Evolutionary conservation across 805 yeast species (phyloP).

Genomic region (Candida golubevii): DNA sequence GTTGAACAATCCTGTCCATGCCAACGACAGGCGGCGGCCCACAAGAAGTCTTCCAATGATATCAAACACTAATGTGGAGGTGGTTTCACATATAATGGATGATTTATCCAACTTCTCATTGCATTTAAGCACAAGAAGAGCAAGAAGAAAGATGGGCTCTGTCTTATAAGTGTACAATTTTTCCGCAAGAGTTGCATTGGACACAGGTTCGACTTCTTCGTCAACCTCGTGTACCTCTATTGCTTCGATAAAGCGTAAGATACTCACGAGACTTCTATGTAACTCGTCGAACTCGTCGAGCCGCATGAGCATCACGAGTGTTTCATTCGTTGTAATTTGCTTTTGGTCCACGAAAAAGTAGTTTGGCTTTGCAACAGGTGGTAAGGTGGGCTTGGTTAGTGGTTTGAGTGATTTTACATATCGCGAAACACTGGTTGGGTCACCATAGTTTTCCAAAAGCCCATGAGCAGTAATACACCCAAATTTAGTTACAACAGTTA

Average conservation of each 20-base stretch:
- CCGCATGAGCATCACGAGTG: conserved; percentile 4
- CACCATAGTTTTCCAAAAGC: conserved; percentile 4
- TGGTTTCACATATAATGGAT: conserved; percentile 1
- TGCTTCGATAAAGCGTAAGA: conserved; percentile 5
- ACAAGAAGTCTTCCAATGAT: conserved; percentile 1
- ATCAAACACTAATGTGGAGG: not conserved
- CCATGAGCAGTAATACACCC: conserved; percentile 7
- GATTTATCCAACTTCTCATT: conserved; percentile 1
- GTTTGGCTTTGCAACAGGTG: conserved; percentile 31
- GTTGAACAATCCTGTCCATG: conserved; percentile 29
- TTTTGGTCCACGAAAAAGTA: conserved; percentile 14
- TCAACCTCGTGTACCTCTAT: conserved; percentile 4
- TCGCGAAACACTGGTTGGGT: not conserved
- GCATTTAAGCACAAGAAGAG: conserved; percentile 10
- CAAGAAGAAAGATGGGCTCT: conserved; percentile 8
- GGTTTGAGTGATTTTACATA: not conserved
- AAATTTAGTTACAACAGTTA: conserved; percentile 10
- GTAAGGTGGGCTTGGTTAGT: conserved; percentile 10
- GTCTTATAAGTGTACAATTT: conserved; percentile 9
- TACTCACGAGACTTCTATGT: conserved; percentile 6
- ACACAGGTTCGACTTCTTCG: not conserved
- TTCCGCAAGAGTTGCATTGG: conserved; percentile 4
- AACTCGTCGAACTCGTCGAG: conserved; percentile 12
- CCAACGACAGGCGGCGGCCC: conserved; percentile 8
- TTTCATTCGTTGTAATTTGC: conserved; percentile 2